These are phyloP conservation scores for Leccinum griseonigrum DNA, from an alignment of 1,284 basidiomycete genomes.

Conservation along the genomic window DNA sequence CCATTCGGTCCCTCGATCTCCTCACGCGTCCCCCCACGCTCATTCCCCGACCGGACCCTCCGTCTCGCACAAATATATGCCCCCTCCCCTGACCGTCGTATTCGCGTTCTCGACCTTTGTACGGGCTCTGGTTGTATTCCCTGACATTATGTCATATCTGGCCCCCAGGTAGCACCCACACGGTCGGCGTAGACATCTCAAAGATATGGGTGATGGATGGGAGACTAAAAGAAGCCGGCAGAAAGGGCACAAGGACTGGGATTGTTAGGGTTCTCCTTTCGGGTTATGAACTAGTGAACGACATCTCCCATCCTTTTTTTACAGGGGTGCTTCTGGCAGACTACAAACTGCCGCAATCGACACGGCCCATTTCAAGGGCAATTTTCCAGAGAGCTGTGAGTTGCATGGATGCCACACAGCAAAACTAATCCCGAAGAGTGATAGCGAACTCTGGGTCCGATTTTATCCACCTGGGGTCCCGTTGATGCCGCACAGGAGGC, in stretches of 20 bases:
- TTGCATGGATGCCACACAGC: constrained; percentile 61
- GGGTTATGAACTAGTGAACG: constrained; percentile 5
- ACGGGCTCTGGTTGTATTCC: constrained; percentile 91
- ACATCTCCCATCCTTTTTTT: constrained; percentile 4
- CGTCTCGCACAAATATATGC: constrained; percentile 48
- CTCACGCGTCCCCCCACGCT: constrained; percentile 73
- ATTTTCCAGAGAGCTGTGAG: constrained; percentile 91
- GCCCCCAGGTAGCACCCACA: constrained; percentile 47
- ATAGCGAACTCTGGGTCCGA: constrained; percentile 64
- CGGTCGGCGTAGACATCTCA: constrained; percentile 74
- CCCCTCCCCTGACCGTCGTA: constrained; percentile 39
- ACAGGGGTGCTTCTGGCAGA: constrained; percentile 64
- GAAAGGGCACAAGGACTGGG: constrained; percentile 87
- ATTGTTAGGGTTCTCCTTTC: constrained; percentile 54
- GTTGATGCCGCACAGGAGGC: constrained; percentile 87
- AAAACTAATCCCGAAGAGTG: constrained; percentile 39
- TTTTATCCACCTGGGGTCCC: constrained; percentile 79
- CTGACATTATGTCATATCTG: constrained; percentile 71
- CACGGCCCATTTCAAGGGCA: constrained; percentile 95
- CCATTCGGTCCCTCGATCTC: constrained; percentile 83
- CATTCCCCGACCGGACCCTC: constrained; percentile 80
- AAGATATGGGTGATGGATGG: constrained; percentile 98
- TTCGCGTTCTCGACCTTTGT: constrained; percentile 78
- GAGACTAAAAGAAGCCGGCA: constrained; percentile 90
- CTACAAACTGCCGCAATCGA: constrained; percentile 87